Percentiles rank a stretch among this genome's conserved stretches.
phyloP scores from a whole-genome alignment of 2,329 filamentous ascomycete genomes.

The Apiospora arundinis region DNA sequence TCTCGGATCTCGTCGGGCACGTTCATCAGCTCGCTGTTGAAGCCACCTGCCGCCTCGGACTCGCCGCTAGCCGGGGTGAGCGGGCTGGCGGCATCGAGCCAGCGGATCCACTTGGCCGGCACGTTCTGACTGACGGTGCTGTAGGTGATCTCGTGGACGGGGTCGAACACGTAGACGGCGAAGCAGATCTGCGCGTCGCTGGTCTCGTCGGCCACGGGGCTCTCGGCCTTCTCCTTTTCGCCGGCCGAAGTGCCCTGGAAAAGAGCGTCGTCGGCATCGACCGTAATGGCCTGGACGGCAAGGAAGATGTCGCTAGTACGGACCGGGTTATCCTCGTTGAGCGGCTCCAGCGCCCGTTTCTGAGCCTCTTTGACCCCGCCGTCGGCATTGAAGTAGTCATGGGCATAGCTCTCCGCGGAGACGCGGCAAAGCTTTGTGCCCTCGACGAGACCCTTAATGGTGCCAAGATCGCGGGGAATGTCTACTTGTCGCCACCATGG shows the following conservation, averaged over 20 bases:
- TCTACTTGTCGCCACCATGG: conserved; percentile 90
- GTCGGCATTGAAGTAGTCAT: conserved; percentile 79
- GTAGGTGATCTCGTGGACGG: conserved; percentile 90
- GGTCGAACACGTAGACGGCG: conserved; percentile 82
- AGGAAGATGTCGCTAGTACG: conserved; percentile 95
- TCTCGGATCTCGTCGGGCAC: conserved; percentile 86
- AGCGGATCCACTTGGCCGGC: conserved; percentile 85
- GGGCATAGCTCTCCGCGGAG: conserved; percentile 85
- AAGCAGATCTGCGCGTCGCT: conserved; percentile 72
- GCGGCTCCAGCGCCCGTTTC: conserved; percentile 76
- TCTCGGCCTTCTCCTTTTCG: conserved; percentile 62
- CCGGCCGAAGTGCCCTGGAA: conserved; percentile 66
- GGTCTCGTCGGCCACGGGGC: conserved; percentile 56
- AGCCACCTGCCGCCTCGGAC: conserved; percentile 46
- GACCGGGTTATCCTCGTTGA: conserved; percentile 87
- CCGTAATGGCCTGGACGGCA: conserved; percentile 84
- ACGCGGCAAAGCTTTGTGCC: conserved; percentile 91
- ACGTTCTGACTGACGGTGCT: conserved; percentile 81
- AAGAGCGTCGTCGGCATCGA: conserved; percentile 67
- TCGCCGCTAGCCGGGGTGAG: conserved; percentile 60
- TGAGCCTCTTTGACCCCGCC: conserved; percentile 85
- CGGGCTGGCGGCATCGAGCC: conserved; percentile 80
- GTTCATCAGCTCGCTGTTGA: conserved; percentile 45
- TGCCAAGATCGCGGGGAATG: conserved; percentile 75
- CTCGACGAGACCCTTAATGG: conserved; percentile 81